Evolutionary conservation across 1,284 basidiomycete species (phyloP), one percentile per base, ranked within the genome.

Genomic region (Meira nashicola): DNA sequence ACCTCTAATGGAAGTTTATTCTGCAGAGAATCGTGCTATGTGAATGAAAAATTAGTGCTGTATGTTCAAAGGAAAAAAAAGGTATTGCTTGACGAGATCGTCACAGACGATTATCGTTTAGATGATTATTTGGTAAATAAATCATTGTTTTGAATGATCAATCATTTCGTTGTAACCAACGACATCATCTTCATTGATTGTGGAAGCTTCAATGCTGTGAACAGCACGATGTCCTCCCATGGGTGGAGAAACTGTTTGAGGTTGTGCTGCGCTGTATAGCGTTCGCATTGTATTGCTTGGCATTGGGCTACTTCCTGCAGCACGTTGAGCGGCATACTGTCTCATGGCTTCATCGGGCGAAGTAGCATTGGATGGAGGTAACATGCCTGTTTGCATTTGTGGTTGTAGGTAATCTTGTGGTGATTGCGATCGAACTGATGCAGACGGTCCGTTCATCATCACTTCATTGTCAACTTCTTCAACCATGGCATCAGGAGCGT

Each of bases 91-190:
- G 28, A 33, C 8, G 28, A 33, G 8, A 33, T 33, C 28, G 28
- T 33, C 28, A 33, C 28, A 33, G 28, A 33, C 28, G 28, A 33
- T 33, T 33, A 4, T 33, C 28, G 8, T 4, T 33, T 33, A 4
- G 28, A 33, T 4, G 28, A 4, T n/a, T n/a, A n/a, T n/a, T n/a
- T n/a, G n/a, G n/a, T 33, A 33, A 33, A 33, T 8, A 8, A 33
- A 33, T 33, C 28, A 33, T 33, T 33, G 28, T 8, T 33, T 33
- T 3, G 28, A 33, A 33, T 33, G 28, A 33, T 53, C 38, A 41
- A 53, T 53, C 70, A 71, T 71, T 60, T 73, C 67, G 57, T 72
- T 71, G 70, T 73, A 74, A 33, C 72, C 72, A 1, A 74, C 72
- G 9, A 74, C 72, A 43, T 74, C 72, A 51, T 74, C 72, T 61